phyloP scores from a whole-genome alignment of 768 basidiomycete species.

The Rubroboletus pulcherrimus region DNA sequence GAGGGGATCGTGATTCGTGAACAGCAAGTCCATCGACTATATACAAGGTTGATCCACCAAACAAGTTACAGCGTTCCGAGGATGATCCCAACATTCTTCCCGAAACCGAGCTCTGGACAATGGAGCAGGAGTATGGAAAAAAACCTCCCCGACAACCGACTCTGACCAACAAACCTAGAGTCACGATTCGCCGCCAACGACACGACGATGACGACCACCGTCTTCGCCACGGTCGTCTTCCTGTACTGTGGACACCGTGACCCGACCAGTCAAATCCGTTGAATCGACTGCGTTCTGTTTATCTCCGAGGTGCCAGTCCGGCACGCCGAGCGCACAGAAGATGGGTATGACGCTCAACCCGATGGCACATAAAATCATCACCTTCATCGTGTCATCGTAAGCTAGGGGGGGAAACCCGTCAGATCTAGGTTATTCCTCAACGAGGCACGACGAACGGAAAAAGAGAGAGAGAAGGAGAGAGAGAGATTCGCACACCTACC shows the following conservation, averaged over 20 bases:
- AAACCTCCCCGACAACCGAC: not conserved
- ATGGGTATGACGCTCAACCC: slow-evolving; percentile 56
- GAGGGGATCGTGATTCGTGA: not conserved
- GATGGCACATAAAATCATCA: slow-evolving; percentile 53
- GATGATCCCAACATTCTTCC: not conserved
- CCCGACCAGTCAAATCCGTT: slow-evolving; percentile 19
- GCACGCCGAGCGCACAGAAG: slow-evolving; percentile 54
- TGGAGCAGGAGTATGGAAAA: not conserved
- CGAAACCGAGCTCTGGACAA: not conserved
- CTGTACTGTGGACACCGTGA: not conserved
- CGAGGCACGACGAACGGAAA: not conserved
- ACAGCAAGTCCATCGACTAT: not conserved
- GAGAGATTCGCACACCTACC: slow-evolving; percentile 29
- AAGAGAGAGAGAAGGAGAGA: too few species aligned
- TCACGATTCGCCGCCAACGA: not conserved
- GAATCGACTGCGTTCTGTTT: slow-evolving; percentile 66
- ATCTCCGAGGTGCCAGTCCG: slow-evolving; percentile 65
- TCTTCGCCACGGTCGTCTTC: not conserved
- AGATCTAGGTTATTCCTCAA: not conserved
- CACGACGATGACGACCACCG: not conserved
- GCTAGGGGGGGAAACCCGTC: slow-evolving; percentile 26
- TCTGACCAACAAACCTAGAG: not conserved
- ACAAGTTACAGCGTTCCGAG: not conserved
- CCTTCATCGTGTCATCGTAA: slow-evolving; percentile 54
- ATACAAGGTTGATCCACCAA: not conserved